phyloP scores from a whole-genome alignment of 2,329 filamentous ascomycete species.

The Cladophialophora yegresii region DNA sequence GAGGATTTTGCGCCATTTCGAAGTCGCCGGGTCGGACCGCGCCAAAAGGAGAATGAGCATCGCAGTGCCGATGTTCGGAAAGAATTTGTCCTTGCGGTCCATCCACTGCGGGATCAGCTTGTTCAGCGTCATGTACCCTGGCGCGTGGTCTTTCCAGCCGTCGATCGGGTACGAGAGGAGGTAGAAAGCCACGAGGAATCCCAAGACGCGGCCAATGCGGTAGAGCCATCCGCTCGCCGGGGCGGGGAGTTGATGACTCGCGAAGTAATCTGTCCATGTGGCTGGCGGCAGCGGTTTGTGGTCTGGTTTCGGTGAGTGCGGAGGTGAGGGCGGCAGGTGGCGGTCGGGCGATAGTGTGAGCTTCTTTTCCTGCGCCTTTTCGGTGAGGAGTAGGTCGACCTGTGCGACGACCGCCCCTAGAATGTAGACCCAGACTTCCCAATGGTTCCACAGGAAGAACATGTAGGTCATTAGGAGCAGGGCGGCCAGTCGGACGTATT shows the following conservation, averaged over 20 bases:
- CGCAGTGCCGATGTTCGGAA: constrained; percentile 47
- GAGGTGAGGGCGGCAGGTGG: constrained; percentile 27
- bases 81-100: constrained; percentile 42
- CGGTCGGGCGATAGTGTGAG: constrained; percentile 16
- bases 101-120: constrained; percentile 43
- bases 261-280: constrained; percentile 1
- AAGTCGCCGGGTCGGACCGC: constrained; percentile 44
- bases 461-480: constrained; percentile 43
- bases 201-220: constrained; percentile 25
- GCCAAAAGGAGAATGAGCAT: constrained; percentile 49
- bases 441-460: constrained; percentile 49
- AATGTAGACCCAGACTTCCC: constrained; percentile 50
- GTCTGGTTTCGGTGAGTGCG: constrained; percentile 29
- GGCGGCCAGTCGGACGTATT: constrained; percentile 41
- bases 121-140: constrained; percentile 48
- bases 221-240: background rate
- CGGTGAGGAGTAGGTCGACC: constrained; percentile 43
- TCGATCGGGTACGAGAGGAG: constrained; percentile 47
- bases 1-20: constrained; percentile 45
- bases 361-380: constrained; percentile 40
- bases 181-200: constrained; percentile 48
- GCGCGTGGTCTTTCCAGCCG: constrained; percentile 43
- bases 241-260: background rate
- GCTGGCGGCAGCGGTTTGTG: constrained; percentile 25
- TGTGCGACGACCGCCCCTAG: constrained; percentile 49